Evolutionary conservation across 805 yeast genomes (phyloP).

Genomic region (Kluyveromyces siamensis): DNA sequence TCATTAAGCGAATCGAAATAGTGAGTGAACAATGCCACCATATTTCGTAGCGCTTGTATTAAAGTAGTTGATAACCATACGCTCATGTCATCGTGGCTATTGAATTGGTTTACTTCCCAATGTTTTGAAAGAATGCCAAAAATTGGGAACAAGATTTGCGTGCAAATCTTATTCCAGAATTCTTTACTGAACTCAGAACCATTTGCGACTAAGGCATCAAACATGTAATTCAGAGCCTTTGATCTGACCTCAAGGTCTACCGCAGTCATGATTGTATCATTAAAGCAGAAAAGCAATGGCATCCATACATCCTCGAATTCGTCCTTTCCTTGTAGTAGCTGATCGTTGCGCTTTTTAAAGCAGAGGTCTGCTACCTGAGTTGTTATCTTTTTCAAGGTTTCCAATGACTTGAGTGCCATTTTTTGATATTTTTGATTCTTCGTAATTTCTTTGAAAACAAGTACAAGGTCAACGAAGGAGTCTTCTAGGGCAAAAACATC

Average conservation of each 20-base stretch:
- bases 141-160: conserved; percentile 77
- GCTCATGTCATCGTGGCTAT: conserved; percentile 73
- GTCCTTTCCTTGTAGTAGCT: conserved; percentile 30
- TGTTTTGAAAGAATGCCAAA: conserved; percentile 70
- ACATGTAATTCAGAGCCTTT: conserved; percentile 71
- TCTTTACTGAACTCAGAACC: conserved; percentile 67
- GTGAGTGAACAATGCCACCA: conserved; percentile 74
- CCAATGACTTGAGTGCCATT: conserved; percentile 70
- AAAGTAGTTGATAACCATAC: conserved; percentile 96
- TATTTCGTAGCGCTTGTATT: conserved; percentile 86
- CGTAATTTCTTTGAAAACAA: conserved; percentile 69
- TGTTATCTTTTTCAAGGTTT: conserved; percentile 56
- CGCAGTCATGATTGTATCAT: conserved; percentile 86
- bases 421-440: conserved; percentile 79
- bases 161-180: conserved; percentile 79
- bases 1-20: conserved; percentile 70
- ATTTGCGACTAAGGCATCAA: conserved; percentile 68
- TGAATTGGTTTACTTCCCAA: conserved; percentile 61
- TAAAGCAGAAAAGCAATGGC: conserved; percentile 78
- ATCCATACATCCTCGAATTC: conserved; percentile 61
- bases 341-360: conserved; percentile 18
- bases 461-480: conserved; percentile 49
- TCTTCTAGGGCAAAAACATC: conserved; percentile 65
- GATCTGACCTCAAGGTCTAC: conserved; percentile 92
- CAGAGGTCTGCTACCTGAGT: conserved; percentile 45